Evolutionary conservation across 1,139 yeast species (phyloP).

Genomic region (Taphrina pruni): DNA sequence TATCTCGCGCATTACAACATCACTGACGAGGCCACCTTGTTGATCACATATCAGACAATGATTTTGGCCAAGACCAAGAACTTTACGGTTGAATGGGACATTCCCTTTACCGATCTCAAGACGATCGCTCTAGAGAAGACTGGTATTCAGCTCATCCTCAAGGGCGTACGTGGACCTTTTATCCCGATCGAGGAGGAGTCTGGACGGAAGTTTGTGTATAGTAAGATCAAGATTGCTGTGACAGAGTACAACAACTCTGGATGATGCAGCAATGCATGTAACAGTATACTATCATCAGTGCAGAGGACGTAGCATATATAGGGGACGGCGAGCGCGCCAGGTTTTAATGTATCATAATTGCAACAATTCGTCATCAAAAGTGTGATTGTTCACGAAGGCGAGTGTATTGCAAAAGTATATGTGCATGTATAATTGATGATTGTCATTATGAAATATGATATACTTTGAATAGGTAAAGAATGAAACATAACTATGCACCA

Average conservation of each 20-base stretch:
- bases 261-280: neutral
- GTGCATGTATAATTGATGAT: no score
- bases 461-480: no score
- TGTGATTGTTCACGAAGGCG: no score
- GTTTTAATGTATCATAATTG: no score
- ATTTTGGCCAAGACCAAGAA: constrained; percentile 70
- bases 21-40: constrained; percentile 72
- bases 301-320: no score
- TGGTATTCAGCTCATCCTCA: constrained; percentile 73
- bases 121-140: constrained; percentile 77
- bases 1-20: constrained; percentile 85
- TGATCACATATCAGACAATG: constrained; percentile 76
- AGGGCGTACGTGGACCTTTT: constrained; percentile 70
- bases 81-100: constrained; percentile 68
- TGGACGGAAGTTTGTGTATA: constrained; percentile 71
- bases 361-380: no score
- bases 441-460: no score
- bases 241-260: constrained; percentile 38
- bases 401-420: no score
- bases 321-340: no score
- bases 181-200: constrained; percentile 76
- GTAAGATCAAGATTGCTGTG: constrained; percentile 76
- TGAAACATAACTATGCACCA: no score
- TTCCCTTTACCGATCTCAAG: constrained; percentile 65
- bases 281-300: no score